Evolutionary conservation across 2,329 filamentous ascomycete species (phyloP).

Genomic region (Leptographium galeiforme): DNA sequence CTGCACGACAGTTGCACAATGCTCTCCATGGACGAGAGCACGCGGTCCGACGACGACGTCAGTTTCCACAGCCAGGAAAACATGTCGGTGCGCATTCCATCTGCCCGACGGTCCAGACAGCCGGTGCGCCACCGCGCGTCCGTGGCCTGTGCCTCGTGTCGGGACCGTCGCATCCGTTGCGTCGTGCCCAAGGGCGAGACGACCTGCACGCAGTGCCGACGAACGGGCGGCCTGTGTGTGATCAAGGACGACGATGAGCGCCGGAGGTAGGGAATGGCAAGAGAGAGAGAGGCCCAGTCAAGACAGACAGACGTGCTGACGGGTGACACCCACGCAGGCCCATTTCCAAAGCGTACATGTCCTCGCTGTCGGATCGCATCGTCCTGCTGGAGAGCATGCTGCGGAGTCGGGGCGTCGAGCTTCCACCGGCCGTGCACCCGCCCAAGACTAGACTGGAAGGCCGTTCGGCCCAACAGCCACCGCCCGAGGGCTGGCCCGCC

Average conservation of each 20-base stretch:
- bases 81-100: constrained; percentile 17
- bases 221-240: constrained; percentile 35
- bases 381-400: constrained; percentile 37
- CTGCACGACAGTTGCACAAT: background rate
- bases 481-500: constrained; percentile 30
- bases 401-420: constrained; percentile 31
- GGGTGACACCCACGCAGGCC: constrained; percentile 23
- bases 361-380: constrained; percentile 40
- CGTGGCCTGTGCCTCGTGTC: constrained; percentile 40
- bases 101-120: constrained; percentile 18
- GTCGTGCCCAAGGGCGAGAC: constrained; percentile 38
- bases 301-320: background rate
- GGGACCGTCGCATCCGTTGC: constrained; percentile 32
- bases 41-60: constrained; percentile 10
- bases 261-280: constrained; percentile 29
- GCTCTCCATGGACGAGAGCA: constrained; percentile 2
- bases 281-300: too few species aligned
- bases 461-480: constrained; percentile 32
- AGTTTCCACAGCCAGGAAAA: constrained; percentile 21
- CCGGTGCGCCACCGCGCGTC: constrained; percentile 34
- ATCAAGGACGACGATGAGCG: constrained; percentile 46
- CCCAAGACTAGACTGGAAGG: constrained; percentile 34
- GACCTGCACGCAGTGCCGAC: constrained; percentile 38
- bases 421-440: constrained; percentile 37
- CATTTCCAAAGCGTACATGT: constrained; percentile 45